Evolutionary conservation across 169 alveolate species (phyloP), one percentile per base, ranked within the genome.

Genomic region (Plasmodium relictum): DNA sequence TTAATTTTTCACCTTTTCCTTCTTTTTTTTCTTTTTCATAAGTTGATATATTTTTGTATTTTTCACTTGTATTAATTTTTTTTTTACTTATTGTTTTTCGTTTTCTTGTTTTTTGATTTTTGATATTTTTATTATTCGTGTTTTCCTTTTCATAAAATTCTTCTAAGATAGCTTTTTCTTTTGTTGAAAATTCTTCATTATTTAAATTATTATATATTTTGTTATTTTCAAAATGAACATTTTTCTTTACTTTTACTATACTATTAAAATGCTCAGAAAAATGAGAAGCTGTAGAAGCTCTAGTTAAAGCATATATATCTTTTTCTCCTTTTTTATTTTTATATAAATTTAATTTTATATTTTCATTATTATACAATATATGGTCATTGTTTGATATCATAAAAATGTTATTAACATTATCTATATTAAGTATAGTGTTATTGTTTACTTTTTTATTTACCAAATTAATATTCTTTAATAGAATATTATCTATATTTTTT

Each of bases 261-360:
- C 54, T 58, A 41, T 66, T n/a, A n/a, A 74, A 42, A 50, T 74
- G 61, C 16, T 44, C 68, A 14, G 88, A 74, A 20, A 74, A 42
- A 45, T 59, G 88, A 3, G 88, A 48, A 9, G 88, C 71, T 9
- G 88, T 74, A 12, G 88, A 74, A 0, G 88, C 73, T 50, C 70
- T 74, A 39, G 88, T 74, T 42, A 74, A 44, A 6, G 50, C 52
- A 52, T 66, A 74, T 54, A 14, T 18, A 18, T 74, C 70, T 3
- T 66, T 61, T 8, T 74, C 65, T 10, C n/a, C 54, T 61, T 54
- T 73, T n/a, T 56, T 61, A 26, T 66, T 20, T 6, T 37, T 71
- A 26, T 41, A 66, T 16, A 74, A n/a, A 42, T 39, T 65, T 14
- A 39, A 31, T 39, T 65, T 37, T 65, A 39, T 39, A 37, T 65